Conservation (phyloP, 352 stramenopile genomes). For the Phytopythium boreale region DNA sequence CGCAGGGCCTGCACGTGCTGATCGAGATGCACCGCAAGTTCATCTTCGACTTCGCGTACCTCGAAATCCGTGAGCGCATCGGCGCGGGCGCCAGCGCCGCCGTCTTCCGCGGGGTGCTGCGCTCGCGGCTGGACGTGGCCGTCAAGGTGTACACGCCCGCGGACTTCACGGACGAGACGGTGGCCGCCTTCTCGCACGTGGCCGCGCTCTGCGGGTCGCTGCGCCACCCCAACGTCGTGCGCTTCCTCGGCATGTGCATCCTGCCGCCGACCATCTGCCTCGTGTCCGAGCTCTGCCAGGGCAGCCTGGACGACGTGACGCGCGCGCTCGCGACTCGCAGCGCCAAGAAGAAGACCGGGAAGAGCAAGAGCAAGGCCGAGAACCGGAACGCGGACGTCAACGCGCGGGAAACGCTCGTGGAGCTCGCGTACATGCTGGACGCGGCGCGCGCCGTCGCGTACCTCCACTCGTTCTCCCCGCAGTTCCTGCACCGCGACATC, state of each 20-base stretch:
- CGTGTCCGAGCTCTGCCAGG: slow-evolving; percentile 56
- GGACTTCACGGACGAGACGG: slow-evolving; percentile 50
- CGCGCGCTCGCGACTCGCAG: slow-evolving; percentile 21
- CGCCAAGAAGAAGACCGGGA: slow-evolving; percentile 7
- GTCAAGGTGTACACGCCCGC: slow-evolving; percentile 79
- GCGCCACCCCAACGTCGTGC: slow-evolving; percentile 77
- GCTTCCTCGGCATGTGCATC: slow-evolving; percentile 84
- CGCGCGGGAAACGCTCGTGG: slow-evolving; percentile 36
- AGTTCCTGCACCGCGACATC: slow-evolving; percentile 69
- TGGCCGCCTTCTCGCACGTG: slow-evolving; percentile 82
- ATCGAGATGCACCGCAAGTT: slow-evolving; percentile 69
- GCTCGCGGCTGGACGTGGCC: slow-evolving; percentile 51
- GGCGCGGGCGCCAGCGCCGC: slow-evolving; percentile 49
- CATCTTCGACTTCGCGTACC: slow-evolving; percentile 63
- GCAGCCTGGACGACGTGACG: slow-evolving; percentile 39
- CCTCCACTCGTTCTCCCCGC: slow-evolving; percentile 67
- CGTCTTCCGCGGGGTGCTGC: slow-evolving; percentile 61
- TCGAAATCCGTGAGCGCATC: slow-evolving; percentile 43
- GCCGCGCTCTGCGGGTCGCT: slow-evolving; percentile 67
- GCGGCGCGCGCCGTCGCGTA: slow-evolving; percentile 61
- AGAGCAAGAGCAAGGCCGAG: slow-evolving; percentile 11
- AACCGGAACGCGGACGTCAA: slow-evolving; percentile 13
- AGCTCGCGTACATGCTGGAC: slow-evolving; percentile 69
- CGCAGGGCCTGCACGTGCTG: slow-evolving; percentile 56
- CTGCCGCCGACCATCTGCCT: slow-evolving; percentile 71